Percentiles rank a stretch among this genome's conserved stretches.
Evolutionary conservation across 108 stramenopile genomes (phyloP).

Genomic region (Conticribra weissflogii): DNA sequence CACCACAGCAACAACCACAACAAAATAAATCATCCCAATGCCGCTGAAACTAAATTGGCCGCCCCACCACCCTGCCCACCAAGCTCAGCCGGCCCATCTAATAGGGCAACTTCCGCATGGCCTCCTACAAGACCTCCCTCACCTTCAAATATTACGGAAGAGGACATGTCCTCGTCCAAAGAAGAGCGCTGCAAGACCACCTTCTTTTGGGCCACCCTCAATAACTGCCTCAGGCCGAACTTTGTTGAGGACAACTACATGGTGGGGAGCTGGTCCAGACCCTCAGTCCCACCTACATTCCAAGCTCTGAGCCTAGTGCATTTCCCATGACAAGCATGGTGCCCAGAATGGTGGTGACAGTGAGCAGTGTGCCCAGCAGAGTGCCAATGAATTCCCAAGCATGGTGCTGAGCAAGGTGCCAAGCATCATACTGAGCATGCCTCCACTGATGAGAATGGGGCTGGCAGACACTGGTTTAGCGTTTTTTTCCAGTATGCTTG

Average conservation of each 20-base stretch:
- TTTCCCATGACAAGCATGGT: constrained; percentile 2
- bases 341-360: neutral
- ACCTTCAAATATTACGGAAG: constrained; percentile 7
- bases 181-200: constrained; percentile 24
- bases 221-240: constrained; percentile 19
- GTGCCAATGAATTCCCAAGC: neutral
- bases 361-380: neutral
- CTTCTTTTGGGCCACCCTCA: constrained; percentile 30
- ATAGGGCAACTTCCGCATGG: constrained; percentile 32
- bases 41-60: neutral
- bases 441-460: too few species aligned
- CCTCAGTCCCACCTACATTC: too few species aligned
- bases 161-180: constrained; percentile 17
- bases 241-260: constrained; percentile 31
- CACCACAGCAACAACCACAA: too few species aligned
- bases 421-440: neutral
- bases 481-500: too few species aligned
- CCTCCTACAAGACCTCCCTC: constrained; percentile 13
- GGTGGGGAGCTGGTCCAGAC: constrained; percentile 18
- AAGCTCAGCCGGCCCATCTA: constrained; percentile 20
- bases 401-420: neutral
- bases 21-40: too few species aligned
- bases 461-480: too few species aligned
- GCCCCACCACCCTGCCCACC: constrained; percentile 21
- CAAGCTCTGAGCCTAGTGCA: too few species aligned